Percentiles rank a stretch among this genome's conserved stretches.
These are phyloP conservation scores for Botryotinia calthae DNA, from an alignment of 2,329 filamentous ascomycete genomes.

Conservation along the genomic window DNA sequence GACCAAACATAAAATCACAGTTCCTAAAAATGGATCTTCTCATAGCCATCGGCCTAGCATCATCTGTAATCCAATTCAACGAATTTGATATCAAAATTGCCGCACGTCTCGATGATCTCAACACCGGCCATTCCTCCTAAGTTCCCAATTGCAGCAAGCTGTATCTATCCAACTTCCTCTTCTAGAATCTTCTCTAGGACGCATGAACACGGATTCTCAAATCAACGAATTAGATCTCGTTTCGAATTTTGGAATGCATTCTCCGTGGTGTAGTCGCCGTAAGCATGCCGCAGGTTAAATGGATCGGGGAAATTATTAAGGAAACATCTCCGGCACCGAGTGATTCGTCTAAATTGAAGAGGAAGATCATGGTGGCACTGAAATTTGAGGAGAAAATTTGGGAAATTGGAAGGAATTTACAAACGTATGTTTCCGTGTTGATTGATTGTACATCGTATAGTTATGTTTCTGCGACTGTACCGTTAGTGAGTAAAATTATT, in stretches of 20 bases:
- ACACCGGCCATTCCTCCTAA: constrained; percentile 14
- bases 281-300: constrained; percentile 19
- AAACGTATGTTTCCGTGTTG: constrained; percentile 29
- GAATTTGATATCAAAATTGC: constrained; percentile 9
- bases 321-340: constrained; percentile 22
- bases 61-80: constrained; percentile 5
- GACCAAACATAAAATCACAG: too few species aligned
- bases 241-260: constrained; percentile 7
- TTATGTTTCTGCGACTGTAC: constrained; percentile 22
- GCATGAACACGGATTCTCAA: constrained; percentile 22
- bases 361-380: constrained; percentile 27
- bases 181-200: constrained; percentile 22
- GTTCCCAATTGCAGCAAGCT: constrained; percentile 22
- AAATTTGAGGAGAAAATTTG: constrained; percentile 28
- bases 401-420: constrained; percentile 27
- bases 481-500: constrained; percentile 17
- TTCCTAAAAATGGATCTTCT: constrained; percentile 23
- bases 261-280: constrained; percentile 25
- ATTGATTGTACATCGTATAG: constrained; percentile 29
- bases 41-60: constrained; percentile 26
- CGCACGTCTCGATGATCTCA: constrained; percentile 23
- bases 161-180: constrained; percentile 24
- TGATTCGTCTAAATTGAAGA: constrained; percentile 24
- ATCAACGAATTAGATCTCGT: constrained; percentile 25
- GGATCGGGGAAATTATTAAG: constrained; percentile 25